phyloP scores from a whole-genome alignment of 2,329 filamentous ascomycete genomes.

The Penicillium capsulatum region DNA sequence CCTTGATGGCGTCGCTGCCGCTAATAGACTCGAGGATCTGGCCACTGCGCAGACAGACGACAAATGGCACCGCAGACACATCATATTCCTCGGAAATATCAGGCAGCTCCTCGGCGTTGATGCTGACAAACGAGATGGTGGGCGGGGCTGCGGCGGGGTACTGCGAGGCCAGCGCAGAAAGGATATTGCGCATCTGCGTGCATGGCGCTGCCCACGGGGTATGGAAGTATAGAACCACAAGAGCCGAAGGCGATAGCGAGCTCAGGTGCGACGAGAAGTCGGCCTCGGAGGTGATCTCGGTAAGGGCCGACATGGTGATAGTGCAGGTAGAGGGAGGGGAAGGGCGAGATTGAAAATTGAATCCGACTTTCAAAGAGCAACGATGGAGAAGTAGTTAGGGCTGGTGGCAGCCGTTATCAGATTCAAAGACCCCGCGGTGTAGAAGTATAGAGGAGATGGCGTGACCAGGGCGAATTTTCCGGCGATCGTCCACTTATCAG shows the following conservation, averaged over 20 bases:
- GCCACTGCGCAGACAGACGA: constrained; percentile 74
- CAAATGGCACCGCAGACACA: constrained; percentile 88
- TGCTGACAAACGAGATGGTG: constrained; percentile 74
- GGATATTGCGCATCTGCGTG: constrained; percentile 84
- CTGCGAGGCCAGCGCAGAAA: constrained; percentile 78
- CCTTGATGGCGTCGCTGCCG: constrained; percentile 81
- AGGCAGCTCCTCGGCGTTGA: constrained; percentile 91
- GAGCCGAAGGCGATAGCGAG: constrained; percentile 62
- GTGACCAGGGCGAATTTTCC: constrained; percentile 23
- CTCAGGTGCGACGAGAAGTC: constrained; percentile 49
- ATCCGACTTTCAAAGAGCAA: not conserved
- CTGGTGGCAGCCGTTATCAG: not conserved
- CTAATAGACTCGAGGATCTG: constrained; percentile 79
- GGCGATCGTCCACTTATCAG: constrained; percentile 29
- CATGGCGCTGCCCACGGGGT: constrained; percentile 96
- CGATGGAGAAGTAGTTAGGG: not conserved
- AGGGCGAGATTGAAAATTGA: not conserved
- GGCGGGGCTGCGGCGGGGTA: constrained; percentile 67
- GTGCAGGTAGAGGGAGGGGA: not conserved
- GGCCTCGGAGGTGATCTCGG: constrained; percentile 63
- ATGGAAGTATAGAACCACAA: constrained; percentile 89
- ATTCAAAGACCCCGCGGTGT: no score
- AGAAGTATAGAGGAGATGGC: constrained; percentile 19
- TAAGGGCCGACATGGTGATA: constrained; percentile 66
- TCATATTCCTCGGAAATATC: constrained; percentile 91